Base-by-base conservation (phyloP, 768 basidiomycete genomes). In the Termitomyces sp. region DNA sequence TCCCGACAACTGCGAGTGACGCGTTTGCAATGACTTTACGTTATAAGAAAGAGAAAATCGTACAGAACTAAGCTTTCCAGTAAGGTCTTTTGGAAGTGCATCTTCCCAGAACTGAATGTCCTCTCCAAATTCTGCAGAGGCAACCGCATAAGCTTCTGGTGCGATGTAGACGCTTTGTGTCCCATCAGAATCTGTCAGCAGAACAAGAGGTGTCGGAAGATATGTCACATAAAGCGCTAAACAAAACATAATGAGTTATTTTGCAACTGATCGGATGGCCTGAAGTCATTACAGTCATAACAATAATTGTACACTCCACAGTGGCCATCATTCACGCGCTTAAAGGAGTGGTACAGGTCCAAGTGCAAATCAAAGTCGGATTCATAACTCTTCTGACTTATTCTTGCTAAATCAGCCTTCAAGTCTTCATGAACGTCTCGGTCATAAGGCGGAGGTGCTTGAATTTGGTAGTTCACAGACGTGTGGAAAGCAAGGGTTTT, bases 401-500 rank as follows among this genome's bases (percentile, higher is more conserved):
- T 84, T 51, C 78, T 74, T 10, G 73, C 76, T 52, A 85, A 67
- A 65, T 84, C 83, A 6, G 67, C 73, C 35, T 73, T 67, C 20
- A 87, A 65, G 63, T 87, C 78, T 61, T 83, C 82, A 55, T 84
- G 82, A 6, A 86, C 82, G 57, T 83, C 81, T 3, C 70, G 62
- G 14, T 73, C 65, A 66, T 80, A 85, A 2, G 84, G 84, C 41
- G 68, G 63, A 0, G 83, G 82, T 1, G 83, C 83, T 51, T 72
- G 70, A 45, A 81, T 74, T 67, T 84, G 78, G 58, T 85, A 85
- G 69, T 84, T 85, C 24, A 80, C 77, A 1, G 83, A 84, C 0
- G 83, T 82, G 63, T 86, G 84, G 66, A 87, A 84, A 14, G 79
- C 76, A 26, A 85, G 67, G 0, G 82, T 83, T 66, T 80, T 83